Percentiles rank a stretch among this genome's conserved stretches.
Evolutionary conservation across 345 rosid genomes (phyloP).

Genomic region (Hibiscus trionum): DNA sequence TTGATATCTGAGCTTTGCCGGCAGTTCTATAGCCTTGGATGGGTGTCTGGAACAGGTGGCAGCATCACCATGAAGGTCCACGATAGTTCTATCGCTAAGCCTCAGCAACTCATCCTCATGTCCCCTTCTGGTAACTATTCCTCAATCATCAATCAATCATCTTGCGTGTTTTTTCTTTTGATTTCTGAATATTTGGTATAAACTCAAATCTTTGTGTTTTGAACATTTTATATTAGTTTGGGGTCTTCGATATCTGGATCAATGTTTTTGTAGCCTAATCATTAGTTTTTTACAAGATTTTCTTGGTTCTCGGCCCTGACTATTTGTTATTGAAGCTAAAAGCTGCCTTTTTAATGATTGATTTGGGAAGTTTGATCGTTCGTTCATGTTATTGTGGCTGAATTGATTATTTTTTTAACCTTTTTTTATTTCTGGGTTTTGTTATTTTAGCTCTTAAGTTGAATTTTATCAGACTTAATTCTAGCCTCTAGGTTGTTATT

Average conservation of each 20-base stretch:
- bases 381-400: not conserved
- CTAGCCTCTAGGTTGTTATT: no score
- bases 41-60: constrained; percentile 95
- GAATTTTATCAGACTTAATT: not conserved
- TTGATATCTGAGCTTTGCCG: constrained; percentile 74
- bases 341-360: not conserved
- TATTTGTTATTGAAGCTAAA: not conserved
- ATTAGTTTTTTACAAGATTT: not conserved
- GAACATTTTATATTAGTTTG: not conserved
- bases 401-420: not conserved
- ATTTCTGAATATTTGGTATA: constrained; percentile 2
- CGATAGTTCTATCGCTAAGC: constrained; percentile 65
- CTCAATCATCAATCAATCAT: constrained; percentile 2
- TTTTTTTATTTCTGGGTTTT: constrained; percentile 2
- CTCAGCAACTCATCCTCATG: constrained; percentile 75
- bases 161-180: not conserved
- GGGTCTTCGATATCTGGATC: not conserved
- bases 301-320: not conserved
- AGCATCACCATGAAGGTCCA: constrained; percentile 82
- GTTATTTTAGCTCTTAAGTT: not conserved
- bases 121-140: constrained; percentile 81
- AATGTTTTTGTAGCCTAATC: not conserved
- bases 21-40: constrained; percentile 81
- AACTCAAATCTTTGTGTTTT: not conserved
- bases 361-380: not conserved